phyloP scores from a whole-genome alignment of 441 rosid species.

The Pelargonium cotyledonis region DNA sequence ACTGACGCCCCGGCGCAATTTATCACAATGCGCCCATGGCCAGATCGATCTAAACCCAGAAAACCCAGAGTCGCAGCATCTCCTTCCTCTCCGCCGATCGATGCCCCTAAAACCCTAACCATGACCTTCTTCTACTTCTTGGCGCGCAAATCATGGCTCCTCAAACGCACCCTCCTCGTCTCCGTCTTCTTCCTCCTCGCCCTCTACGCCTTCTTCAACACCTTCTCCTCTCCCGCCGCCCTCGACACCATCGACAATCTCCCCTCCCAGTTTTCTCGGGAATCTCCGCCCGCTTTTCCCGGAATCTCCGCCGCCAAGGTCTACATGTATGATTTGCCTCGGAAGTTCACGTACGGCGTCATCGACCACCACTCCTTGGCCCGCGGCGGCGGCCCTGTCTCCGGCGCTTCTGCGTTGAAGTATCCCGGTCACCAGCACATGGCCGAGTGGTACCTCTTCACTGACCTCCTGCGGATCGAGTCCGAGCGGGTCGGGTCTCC shows the following conservation, averaged over 20 bases:
- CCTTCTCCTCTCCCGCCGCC: not conserved
- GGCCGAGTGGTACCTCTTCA: constrained; percentile 31
- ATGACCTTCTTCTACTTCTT: not conserved
- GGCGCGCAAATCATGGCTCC: not conserved
- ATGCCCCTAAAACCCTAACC: not conserved
- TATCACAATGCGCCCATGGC: not conserved
- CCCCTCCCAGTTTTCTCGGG: not conserved
- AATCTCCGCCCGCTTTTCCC: not conserved
- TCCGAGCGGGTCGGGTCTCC: constrained; percentile 54
- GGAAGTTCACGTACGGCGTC: not conserved
- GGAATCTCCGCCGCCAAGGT: not conserved
- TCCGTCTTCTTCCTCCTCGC: not conserved
- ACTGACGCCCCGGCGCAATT: not conserved
- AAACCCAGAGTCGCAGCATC: not conserved
- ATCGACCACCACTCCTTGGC: not conserved
- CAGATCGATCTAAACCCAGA: not conserved
- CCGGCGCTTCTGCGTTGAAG: not conserved
- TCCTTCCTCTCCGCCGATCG: not conserved
- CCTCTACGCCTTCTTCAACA: not conserved
- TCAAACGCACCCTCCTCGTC: not conserved
- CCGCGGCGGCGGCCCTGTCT: not conserved
- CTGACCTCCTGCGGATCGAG: constrained; percentile 53
- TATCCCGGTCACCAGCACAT: constrained; percentile 1
- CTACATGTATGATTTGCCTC: not conserved
- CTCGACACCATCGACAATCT: not conserved